phyloP scores from a whole-genome alignment of 2,329 filamentous ascomycete genomes.

The Capronia americana region DNA sequence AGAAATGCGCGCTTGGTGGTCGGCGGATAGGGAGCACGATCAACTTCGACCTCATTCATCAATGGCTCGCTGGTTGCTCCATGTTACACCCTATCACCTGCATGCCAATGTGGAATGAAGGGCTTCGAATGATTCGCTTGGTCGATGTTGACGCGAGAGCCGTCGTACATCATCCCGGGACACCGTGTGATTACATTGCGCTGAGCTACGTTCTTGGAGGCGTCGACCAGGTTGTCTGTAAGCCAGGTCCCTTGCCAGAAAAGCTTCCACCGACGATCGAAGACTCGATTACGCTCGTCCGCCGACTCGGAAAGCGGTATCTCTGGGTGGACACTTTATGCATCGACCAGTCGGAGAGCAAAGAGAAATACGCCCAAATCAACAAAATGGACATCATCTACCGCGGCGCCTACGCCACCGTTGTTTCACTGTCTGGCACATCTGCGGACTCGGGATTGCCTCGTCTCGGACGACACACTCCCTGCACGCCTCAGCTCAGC shows the following conservation, averaged over 20 bases:
- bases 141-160: neutral
- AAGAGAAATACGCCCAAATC: neutral
- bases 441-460: neutral
- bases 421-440: slow-evolving; percentile 1
- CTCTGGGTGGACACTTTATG: slow-evolving; percentile 3
- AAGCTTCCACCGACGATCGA: neutral
- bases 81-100: neutral
- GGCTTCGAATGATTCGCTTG: neutral
- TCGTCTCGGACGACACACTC: neutral
- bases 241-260: neutral
- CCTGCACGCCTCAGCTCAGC: neutral
- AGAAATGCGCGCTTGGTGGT: neutral
- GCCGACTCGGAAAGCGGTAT: neutral
- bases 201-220: neutral
- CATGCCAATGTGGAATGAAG: neutral
- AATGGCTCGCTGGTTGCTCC: neutral
- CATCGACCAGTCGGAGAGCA: neutral
- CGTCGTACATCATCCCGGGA: neutral
- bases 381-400: slow-evolving; percentile 1
- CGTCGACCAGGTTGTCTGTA: neutral
- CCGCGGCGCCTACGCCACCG: neutral
- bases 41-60: neutral
- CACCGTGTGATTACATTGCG: neutral
- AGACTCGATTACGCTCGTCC: neutral
- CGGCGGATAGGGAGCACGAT: neutral